These are phyloP conservation scores for Citrus trifoliata DNA, from an alignment of 345 rosid species.

Conservation along the genomic window DNA sequence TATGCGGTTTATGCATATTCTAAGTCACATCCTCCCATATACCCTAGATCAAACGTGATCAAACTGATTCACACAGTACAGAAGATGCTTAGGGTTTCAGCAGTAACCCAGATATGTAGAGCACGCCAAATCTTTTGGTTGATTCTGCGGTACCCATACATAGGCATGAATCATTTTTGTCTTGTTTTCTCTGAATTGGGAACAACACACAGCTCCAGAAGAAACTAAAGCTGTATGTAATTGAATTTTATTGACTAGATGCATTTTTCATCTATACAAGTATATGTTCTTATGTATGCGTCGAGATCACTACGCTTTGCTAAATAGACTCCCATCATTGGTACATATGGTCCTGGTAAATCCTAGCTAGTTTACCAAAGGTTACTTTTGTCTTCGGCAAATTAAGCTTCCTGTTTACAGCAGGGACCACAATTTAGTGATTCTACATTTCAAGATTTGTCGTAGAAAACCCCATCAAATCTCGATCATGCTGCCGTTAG, in stretches of 20 bases:
- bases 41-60: not conserved
- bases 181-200: not conserved
- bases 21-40: not conserved
- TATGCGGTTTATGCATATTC: not conserved
- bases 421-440: conserved; percentile 13
- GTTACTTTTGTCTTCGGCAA: no score
- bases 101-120: not conserved
- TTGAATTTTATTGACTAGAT: not conserved
- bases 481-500: conserved; percentile 19
- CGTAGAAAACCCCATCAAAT: conserved; percentile 8
- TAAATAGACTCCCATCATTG: not conserved
- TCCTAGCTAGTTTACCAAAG: not conserved
- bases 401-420: no score
- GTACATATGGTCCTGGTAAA: not conserved
- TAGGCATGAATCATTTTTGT: not conserved
- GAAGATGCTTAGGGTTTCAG: not conserved
- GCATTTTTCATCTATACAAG: not conserved
- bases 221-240: not conserved
- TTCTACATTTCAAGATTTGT: conserved; percentile 8
- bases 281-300: not conserved
- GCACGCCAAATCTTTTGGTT: not conserved
- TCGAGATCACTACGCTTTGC: not conserved
- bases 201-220: not conserved
- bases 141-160: not conserved
- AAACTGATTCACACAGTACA: not conserved